These are phyloP conservation scores for Hyphopichia khmerensis DNA, from an alignment of 1,139 yeast species.

Conservation along the genomic window DNA sequence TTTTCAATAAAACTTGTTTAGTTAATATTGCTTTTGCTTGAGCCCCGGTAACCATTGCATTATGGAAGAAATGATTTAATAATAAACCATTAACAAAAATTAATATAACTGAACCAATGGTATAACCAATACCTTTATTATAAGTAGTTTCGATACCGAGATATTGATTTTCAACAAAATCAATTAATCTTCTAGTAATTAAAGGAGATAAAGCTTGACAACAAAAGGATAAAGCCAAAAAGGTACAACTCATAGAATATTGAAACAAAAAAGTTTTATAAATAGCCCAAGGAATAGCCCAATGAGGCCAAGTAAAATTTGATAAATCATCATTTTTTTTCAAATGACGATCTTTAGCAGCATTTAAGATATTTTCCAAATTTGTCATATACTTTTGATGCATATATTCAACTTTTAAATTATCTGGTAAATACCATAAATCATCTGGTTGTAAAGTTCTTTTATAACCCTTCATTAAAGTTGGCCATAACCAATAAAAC, in stretches of 20 bases:
- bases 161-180: constrained; percentile 38
- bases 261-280: constrained; percentile 39
- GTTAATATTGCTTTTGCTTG: constrained; percentile 42
- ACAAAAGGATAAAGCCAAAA: constrained; percentile 36
- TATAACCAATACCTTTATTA: constrained; percentile 42
- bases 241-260: constrained; percentile 32
- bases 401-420: constrained; percentile 41
- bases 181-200: constrained; percentile 37
- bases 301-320: constrained; percentile 36
- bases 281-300: constrained; percentile 35
- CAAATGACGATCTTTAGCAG: constrained; percentile 23
- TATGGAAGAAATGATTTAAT: constrained; percentile 44
- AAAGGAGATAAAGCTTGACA: constrained; percentile 45
- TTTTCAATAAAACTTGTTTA: constrained; percentile 37
- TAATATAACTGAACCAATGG: constrained; percentile 39
- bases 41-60: constrained; percentile 50
- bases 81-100: constrained; percentile 42
- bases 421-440: constrained; percentile 37
- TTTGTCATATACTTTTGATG: constrained; percentile 28
- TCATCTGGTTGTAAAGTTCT: constrained; percentile 43
- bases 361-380: constrained; percentile 21
- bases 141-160: constrained; percentile 34
- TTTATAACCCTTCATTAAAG: constrained; percentile 41
- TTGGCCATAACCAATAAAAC: constrained; percentile 45
- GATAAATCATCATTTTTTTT: constrained; percentile 21